Evolutionary conservation across 164 flowering plant species (phyloP).

Genomic region (Aristolochia fimbriata): DNA sequence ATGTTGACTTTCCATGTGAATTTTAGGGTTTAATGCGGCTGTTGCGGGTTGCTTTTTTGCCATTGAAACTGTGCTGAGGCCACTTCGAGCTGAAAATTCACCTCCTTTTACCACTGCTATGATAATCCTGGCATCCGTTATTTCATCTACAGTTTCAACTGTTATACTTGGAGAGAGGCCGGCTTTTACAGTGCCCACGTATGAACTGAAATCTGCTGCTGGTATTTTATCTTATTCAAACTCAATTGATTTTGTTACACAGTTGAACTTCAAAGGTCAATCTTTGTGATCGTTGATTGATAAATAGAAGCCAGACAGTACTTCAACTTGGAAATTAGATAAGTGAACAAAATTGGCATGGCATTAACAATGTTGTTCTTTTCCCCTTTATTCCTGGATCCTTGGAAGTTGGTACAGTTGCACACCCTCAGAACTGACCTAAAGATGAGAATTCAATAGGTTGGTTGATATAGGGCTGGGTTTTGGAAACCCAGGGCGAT

Average conservation of each 20-base stretch:
- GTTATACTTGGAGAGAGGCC: conserved; percentile 87
- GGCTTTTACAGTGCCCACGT: conserved; percentile 92
- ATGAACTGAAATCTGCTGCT: conserved; percentile 98
- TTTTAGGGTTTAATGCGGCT: conserved; percentile 93
- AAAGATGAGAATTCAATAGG: no score
- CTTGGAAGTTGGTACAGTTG: no score
- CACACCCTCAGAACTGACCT: no score
- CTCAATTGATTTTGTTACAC: neutral
- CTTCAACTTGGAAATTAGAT: no score
- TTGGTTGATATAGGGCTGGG: no score
- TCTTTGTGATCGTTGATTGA: no score
- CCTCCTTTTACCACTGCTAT: conserved; percentile 98
- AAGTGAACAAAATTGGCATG: no score
- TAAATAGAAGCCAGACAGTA: no score
- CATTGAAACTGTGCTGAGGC: conserved; percentile 92
- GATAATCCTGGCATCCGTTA: conserved; percentile 96
- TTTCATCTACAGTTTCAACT: conserved; percentile 92
- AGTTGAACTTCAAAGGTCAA: no score
- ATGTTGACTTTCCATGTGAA: neutral
- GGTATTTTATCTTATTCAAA: conserved; percentile 51
- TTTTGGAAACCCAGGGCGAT: no score
- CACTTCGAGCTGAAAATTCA: conserved; percentile 95
- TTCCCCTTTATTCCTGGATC: no score
- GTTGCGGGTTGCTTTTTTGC: conserved; percentile 99
- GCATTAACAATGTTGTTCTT: no score